Conservation (phyloP, 306 rosid genomes). For the Quercus bicolor region DNA sequence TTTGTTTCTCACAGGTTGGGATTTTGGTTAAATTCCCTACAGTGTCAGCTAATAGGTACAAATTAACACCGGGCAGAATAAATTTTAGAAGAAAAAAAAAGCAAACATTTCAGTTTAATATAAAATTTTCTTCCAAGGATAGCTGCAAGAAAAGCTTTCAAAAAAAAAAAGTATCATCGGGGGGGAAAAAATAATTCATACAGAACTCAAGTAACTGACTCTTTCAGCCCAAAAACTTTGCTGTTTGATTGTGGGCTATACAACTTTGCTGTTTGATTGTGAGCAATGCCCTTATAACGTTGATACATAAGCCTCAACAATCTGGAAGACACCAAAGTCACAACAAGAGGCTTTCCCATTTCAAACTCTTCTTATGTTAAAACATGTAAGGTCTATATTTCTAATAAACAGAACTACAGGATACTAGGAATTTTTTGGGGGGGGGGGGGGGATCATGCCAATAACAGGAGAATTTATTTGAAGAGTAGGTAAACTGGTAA, state of each 20-base stretch:
- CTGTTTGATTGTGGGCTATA: too few relatives aligned
- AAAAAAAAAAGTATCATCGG: background rate
- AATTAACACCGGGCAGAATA: background rate
- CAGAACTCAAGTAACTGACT: too few relatives aligned
- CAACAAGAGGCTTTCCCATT: conserved; percentile 10
- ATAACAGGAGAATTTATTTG: background rate
- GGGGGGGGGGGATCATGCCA: too few relatives aligned
- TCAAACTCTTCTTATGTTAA: conserved; percentile 12
- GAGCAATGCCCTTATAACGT: conserved; percentile 34
- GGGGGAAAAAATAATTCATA: too few relatives aligned
- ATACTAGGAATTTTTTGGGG: background rate
- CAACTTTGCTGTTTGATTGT: too few relatives aligned
- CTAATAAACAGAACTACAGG: background rate
- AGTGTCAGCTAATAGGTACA: background rate
- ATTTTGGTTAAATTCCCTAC: too few relatives aligned
- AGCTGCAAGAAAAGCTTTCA: background rate
- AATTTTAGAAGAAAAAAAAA: background rate
- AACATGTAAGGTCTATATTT: conserved; percentile 2
- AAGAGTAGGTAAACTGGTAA: background rate
- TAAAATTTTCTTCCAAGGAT: background rate
- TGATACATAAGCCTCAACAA: conserved; percentile 91
- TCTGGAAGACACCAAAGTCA: conserved; percentile 39
- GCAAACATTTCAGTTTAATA: background rate
- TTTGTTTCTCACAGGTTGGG: too few relatives aligned
- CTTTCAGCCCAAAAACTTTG: too few relatives aligned